Evolutionary conservation across 345 rosid species (phyloP).

Genomic region (Gossypium thurberi): DNA sequence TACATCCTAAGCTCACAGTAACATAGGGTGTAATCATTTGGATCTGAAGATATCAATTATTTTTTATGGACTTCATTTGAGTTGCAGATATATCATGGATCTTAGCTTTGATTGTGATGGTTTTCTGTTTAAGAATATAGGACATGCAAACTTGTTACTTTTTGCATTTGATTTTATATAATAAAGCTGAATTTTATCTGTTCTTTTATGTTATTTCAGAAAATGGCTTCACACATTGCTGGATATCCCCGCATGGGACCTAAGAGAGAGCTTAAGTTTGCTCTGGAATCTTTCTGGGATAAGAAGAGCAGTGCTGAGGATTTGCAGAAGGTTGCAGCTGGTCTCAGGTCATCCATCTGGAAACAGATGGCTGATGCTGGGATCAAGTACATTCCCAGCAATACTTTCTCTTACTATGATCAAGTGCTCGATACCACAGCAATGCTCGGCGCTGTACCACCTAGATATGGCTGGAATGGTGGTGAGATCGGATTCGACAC

Average conservation of each 20-base stretch:
- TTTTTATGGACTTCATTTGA: neutral
- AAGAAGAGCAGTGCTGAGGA: slow-evolving; percentile 85
- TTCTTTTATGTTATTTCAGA: slow-evolving; percentile 19
- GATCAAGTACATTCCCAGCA: slow-evolving; percentile 92
- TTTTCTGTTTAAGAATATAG: neutral
- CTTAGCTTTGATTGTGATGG: neutral
- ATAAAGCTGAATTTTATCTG: slow-evolving; percentile 16
- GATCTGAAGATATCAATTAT: too few species aligned
- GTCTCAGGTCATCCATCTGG: slow-evolving; percentile 88
- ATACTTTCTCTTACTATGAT: slow-evolving; percentile 88
- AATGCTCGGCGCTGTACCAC: slow-evolving; percentile 95
- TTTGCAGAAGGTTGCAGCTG: slow-evolving; percentile 78
- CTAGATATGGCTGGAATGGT: slow-evolving; percentile 67
- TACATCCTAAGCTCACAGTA: neutral
- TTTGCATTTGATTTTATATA: neutral
- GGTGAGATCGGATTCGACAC: slow-evolving; percentile 82
- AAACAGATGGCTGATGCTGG: slow-evolving; percentile 82
- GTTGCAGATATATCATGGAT: neutral
- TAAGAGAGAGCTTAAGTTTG: slow-evolving; percentile 96
- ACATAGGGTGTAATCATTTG: neutral
- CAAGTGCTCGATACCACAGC: slow-evolving; percentile 90
- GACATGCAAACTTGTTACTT: neutral
- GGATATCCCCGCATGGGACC: slow-evolving; percentile 99
- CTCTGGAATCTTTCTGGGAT: slow-evolving; percentile 98
- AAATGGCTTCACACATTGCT: slow-evolving; percentile 95